These are phyloP conservation scores for Spencermartinsiella europaea DNA, from an alignment of 805 yeast genomes.

Conservation along the genomic window DNA sequence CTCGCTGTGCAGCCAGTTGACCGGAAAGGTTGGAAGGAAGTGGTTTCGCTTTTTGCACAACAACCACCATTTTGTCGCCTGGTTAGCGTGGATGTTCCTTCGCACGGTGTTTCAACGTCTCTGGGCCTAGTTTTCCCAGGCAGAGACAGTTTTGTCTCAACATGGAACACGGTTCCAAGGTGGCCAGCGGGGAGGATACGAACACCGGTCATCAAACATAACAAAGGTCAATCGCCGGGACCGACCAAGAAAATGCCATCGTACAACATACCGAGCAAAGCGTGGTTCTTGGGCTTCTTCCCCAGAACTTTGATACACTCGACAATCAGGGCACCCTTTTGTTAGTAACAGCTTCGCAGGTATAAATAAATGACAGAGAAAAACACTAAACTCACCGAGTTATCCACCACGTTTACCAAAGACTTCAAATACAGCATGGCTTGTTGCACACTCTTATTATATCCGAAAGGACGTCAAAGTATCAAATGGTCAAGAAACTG, in stretches of 20 bases:
- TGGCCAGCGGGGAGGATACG: no score
- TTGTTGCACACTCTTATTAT: not conserved
- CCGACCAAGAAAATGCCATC: no score
- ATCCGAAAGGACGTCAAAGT: not conserved
- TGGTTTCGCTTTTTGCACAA: constrained; percentile 86
- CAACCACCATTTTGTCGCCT: constrained; percentile 92
- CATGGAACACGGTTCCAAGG: no score
- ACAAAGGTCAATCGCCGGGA: no score
- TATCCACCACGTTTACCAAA: constrained; percentile 84
- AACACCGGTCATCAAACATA: no score
- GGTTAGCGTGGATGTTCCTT: no score
- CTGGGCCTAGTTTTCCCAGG: not conserved
- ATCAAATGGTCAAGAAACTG: no score
- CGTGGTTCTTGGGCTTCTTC: constrained; percentile 79
- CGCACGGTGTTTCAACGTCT: no score
- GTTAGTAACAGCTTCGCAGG: not conserved
- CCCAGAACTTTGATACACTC: constrained; percentile 95
- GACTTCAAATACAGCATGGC: constrained; percentile 85
- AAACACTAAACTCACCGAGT: constrained; percentile 46
- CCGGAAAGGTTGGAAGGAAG: constrained; percentile 66
- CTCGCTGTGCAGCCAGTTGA: constrained; percentile 61
- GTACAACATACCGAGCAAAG: constrained; percentile 43
- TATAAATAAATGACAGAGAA: not conserved
- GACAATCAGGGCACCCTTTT: constrained; percentile 79
- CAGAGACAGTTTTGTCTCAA: not conserved